These are phyloP conservation scores for Artemisia princeps DNA, from an alignment of 140 eudicot species.

Conservation along the genomic window DNA sequence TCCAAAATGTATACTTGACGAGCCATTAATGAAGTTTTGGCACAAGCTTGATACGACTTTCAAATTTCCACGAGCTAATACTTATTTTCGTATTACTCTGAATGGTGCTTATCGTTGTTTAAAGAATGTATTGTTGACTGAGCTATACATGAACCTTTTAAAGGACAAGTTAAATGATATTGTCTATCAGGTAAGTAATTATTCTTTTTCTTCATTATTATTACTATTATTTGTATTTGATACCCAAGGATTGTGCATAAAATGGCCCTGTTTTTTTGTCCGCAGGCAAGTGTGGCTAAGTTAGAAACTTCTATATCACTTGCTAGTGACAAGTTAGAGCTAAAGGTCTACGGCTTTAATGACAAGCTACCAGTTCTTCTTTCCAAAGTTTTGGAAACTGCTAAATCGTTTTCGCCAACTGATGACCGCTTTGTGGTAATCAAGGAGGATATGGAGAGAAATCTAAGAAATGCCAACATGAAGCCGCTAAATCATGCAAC, in stretches of 20 bases:
- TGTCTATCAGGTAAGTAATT: slow-evolving; percentile 63
- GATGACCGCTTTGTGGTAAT: slow-evolving; percentile 88
- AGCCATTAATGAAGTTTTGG: slow-evolving; percentile 75
- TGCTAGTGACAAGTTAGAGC: slow-evolving; percentile 73
- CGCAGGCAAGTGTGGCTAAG: slow-evolving; percentile 89
- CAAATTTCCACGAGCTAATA: slow-evolving; percentile 88
- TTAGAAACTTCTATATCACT: slow-evolving; percentile 85
- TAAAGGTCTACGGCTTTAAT: slow-evolving; percentile 85
- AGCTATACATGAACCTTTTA: slow-evolving; percentile 62
- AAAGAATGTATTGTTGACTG: slow-evolving; percentile 64
- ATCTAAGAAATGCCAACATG: slow-evolving; percentile 80
- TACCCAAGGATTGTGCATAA: slow-evolving; percentile 5
- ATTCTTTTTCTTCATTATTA: slow-evolving; percentile 6
- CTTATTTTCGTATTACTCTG: slow-evolving; percentile 74
- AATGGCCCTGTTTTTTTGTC: slow-evolving; percentile 7
- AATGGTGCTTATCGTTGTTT: slow-evolving; percentile 57
- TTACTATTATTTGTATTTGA: slow-evolving; percentile 11
- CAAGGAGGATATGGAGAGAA: slow-evolving; percentile 84
- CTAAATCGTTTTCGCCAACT: slow-evolving; percentile 63
- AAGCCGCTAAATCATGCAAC: slow-evolving; percentile 76
- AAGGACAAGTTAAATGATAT: slow-evolving; percentile 88
- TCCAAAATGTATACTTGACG: slow-evolving; percentile 80
- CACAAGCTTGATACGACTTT: slow-evolving; percentile 75
- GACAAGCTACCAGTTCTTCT: slow-evolving; percentile 88
- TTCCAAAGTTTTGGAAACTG: slow-evolving; percentile 59